Evolutionary conservation across 371 early-diverging fungal species (phyloP).

Genomic region (Apophysomyces elegans): DNA sequence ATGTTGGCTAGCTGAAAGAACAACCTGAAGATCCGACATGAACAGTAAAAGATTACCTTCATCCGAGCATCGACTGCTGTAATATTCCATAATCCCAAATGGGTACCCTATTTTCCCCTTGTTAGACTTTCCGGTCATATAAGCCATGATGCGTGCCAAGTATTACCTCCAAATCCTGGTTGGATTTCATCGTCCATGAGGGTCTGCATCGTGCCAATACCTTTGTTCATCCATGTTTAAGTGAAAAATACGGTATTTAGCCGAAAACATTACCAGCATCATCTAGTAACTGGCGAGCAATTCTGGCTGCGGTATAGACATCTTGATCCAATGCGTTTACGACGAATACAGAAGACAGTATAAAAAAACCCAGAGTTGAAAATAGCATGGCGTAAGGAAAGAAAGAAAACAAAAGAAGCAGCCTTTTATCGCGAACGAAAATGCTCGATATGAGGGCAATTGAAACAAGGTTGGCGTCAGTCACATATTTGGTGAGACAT

Average conservation of each 20-base stretch:
- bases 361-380: neutral
- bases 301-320: slow-evolving; percentile 27
- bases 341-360: neutral
- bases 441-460: no score
- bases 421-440: no score
- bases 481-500: no score
- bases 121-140: no score
- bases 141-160: neutral
- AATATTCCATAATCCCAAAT: slow-evolving; percentile 63
- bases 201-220: slow-evolving; percentile 33
- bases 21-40: slow-evolving; percentile 48
- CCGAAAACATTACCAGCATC: slow-evolving; percentile 29
- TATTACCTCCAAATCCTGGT: slow-evolving; percentile 19
- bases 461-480: no score
- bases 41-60: slow-evolving; percentile 50
- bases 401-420: neutral
- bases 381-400: neutral
- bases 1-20: slow-evolving; percentile 15
- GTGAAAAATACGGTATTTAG: neutral
- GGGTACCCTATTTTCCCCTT: slow-evolving; percentile 42
- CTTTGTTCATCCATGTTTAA: slow-evolving; percentile 13
- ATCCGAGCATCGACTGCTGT: slow-evolving; percentile 46
- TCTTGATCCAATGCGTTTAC: slow-evolving; percentile 14
- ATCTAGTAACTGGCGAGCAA: slow-evolving; percentile 29
- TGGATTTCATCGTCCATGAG: slow-evolving; percentile 20